A percentile compares a stretch with the other conserved stretches of the same genome.
Evolutionary conservation across 352 stramenopile genomes (phyloP).

Genomic region (Aphanomyces cochlioides): DNA sequence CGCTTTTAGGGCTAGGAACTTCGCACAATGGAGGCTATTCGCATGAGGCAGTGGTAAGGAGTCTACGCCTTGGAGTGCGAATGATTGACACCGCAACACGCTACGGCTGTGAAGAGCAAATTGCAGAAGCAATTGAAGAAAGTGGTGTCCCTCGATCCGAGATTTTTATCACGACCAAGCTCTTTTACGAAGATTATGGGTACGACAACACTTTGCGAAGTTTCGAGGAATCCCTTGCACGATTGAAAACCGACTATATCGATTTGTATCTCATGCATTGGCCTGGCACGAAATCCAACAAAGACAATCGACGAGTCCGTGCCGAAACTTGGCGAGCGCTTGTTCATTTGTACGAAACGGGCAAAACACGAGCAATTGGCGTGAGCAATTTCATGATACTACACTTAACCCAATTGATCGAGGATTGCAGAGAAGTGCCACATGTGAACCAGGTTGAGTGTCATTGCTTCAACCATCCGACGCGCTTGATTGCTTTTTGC

Average conservation of each 20-base stretch:
- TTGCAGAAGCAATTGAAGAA: background rate
- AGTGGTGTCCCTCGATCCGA: background rate
- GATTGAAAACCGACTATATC: constrained; percentile 3
- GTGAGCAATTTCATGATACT: constrained; percentile 1
- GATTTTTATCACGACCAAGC: background rate
- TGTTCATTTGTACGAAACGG: background rate
- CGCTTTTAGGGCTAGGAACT: background rate
- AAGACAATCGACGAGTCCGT: background rate
- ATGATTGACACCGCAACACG: background rate
- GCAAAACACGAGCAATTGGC: background rate
- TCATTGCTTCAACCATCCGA: constrained; percentile 3
- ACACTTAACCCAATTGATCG: background rate
- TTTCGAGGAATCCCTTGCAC: background rate
- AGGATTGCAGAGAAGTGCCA: background rate
- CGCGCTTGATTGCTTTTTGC: background rate
- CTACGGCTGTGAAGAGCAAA: background rate
- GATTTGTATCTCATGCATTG: constrained; percentile 1
- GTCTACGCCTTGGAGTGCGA: background rate
- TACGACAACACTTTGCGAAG: background rate
- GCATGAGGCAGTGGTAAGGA: background rate
- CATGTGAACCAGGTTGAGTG: background rate
- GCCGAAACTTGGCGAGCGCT: background rate
- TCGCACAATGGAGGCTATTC: constrained; percentile 3
- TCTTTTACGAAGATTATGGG: constrained; percentile 1
- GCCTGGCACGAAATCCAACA: background rate